Percentiles rank a stretch among this genome's conserved stretches.
Evolutionary conservation across 2,329 filamentous ascomycete genomes (phyloP).

Genomic region (Albophoma yamanashiensis): DNA sequence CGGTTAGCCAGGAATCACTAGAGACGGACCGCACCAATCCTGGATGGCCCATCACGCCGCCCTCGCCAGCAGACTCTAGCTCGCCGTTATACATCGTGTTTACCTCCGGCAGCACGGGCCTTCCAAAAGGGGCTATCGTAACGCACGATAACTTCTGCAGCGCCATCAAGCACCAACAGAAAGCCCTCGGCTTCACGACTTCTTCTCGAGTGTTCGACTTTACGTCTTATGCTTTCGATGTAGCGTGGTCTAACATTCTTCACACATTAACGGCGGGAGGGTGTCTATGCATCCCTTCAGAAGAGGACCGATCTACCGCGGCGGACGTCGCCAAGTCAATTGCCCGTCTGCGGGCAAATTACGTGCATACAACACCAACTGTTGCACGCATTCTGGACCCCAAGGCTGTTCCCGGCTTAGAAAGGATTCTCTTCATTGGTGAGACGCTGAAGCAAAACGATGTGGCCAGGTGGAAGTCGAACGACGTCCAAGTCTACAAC

Average conservation of each 20-base stretch:
- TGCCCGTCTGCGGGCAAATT: neutral
- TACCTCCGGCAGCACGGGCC: conserved; percentile 4
- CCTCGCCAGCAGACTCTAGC: neutral
- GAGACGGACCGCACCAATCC: neutral
- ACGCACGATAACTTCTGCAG: neutral
- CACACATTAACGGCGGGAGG: conserved; percentile 2
- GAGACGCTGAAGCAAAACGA: neutral
- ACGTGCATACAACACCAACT: neutral
- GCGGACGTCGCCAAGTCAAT: neutral
- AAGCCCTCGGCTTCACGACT: neutral
- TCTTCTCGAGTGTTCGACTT: conserved; percentile 2
- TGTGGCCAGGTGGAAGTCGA: neutral
- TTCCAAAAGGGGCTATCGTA: conserved; percentile 2
- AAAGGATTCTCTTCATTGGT: neutral
- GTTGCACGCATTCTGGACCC: neutral
- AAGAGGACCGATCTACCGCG: neutral
- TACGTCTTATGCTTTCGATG: conserved; percentile 2
- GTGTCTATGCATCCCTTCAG: conserved; percentile 1
- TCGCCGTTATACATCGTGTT: neutral
- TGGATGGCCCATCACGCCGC: neutral
- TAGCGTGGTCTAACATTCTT: neutral
- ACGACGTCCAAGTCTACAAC: neutral
- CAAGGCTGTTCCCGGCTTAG: neutral
- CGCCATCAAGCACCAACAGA: neutral
- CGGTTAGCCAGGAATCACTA: neutral